A percentile compares a stretch with the other conserved stretches of the same genome.
Conservation (phyloP, 192 early-diverging fungal species). For the Backusella macrospora region DNA sequence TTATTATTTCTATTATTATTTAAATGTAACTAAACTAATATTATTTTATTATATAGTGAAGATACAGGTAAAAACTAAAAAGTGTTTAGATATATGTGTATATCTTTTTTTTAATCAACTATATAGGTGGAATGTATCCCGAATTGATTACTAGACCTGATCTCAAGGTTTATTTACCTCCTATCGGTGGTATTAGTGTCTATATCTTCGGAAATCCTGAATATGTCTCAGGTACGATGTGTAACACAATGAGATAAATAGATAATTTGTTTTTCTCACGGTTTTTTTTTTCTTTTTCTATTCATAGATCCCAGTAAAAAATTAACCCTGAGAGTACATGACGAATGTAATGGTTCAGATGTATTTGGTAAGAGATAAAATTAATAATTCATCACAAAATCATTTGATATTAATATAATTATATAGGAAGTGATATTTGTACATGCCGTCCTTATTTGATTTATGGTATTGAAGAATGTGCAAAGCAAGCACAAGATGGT, state of each 20-base stretch:
- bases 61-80: conserved; percentile 65
- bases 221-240: conserved; percentile 56
- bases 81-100: neutral
- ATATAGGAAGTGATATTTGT: conserved; percentile 72
- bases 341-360: conserved; percentile 94
- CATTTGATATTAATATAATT: neutral
- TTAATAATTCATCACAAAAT: neutral
- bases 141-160: conserved; percentile 93
- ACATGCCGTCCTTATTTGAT: conserved; percentile 83
- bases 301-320: conserved; percentile 72
- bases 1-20: neutral
- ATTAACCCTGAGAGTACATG: conserved; percentile 87
- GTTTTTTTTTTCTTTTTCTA: neutral
- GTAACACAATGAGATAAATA: conserved; percentile 6
- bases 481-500: conserved; percentile 86
- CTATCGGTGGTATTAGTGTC: conserved; percentile 89
- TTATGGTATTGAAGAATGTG: conserved; percentile 90
- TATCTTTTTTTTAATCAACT: neutral
- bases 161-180: conserved; percentile 91
- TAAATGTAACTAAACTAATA: neutral
- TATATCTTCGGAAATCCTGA: conserved; percentile 93
- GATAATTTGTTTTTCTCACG: neutral
- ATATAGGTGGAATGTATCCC: conserved; percentile 83
- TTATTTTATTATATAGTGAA: conserved; percentile 51
- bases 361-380: conserved; percentile 63